Evolutionary conservation across 2,329 filamentous ascomycete genomes (phyloP).

Genomic region (Colletotrichum somersetense): DNA sequence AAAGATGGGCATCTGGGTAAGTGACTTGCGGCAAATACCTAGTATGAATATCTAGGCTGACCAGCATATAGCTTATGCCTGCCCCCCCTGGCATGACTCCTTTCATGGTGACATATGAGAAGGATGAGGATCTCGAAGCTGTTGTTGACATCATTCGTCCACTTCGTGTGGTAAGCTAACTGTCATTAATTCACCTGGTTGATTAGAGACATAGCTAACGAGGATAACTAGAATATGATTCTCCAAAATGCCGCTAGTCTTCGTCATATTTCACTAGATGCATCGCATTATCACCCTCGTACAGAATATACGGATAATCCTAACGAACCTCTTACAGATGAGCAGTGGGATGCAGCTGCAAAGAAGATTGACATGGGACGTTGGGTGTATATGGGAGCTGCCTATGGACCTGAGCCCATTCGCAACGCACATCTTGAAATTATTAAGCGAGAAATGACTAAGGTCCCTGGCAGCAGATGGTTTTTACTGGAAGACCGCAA

Average conservation of each 20-base stretch:
- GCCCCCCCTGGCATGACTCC: slow-evolving; percentile 52
- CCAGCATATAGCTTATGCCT: slow-evolving; percentile 49
- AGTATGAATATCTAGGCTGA: not conserved
- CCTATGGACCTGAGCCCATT: too few species aligned
- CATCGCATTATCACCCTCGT: slow-evolving; percentile 52
- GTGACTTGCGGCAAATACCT: not conserved
- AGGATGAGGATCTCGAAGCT: slow-evolving; percentile 51
- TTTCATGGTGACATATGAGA: slow-evolving; percentile 56
- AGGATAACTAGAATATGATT: slow-evolving; percentile 44
- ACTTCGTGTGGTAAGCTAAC: slow-evolving; percentile 42
- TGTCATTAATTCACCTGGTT: too few species aligned
- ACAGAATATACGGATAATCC: slow-evolving; percentile 44
- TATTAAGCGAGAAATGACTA: too few species aligned
- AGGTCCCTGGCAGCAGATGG: not conserved
- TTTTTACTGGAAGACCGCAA: slow-evolving; percentile 41
- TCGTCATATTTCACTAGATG: slow-evolving; percentile 57
- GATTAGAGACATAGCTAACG: not conserved
- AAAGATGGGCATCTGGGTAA: slow-evolving; percentile 63
- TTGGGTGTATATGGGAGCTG: too few species aligned
- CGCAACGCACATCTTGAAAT: too few species aligned
- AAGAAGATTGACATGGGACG: too few species aligned
- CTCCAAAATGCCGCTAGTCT: slow-evolving; percentile 61
- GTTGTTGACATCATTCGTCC: slow-evolving; percentile 55
- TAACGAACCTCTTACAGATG: slow-evolving; percentile 46
- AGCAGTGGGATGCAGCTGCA: too few species aligned